phyloP scores from a whole-genome alignment of 352 stramenopile genomes.

The Phytopythium cucurbitacearum region DNA sequence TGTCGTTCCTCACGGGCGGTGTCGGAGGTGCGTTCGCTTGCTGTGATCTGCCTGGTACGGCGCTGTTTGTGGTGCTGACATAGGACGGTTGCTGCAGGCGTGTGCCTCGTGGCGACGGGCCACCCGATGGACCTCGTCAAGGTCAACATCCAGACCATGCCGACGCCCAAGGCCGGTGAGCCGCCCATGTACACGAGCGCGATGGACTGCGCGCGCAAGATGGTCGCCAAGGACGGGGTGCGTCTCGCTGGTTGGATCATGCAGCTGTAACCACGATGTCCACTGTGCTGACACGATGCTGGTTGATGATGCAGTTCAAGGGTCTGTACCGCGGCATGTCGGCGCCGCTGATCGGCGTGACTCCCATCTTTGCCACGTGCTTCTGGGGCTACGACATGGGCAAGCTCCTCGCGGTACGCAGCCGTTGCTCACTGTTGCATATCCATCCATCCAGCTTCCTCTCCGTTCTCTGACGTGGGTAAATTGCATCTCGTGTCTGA shows the following conservation, averaged over 20 bases:
- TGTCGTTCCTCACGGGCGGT: constrained; percentile 93
- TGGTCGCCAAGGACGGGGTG: constrained; percentile 91
- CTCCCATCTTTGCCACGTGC: constrained; percentile 95
- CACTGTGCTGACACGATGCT: background rate
- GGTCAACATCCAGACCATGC: constrained; percentile 92
- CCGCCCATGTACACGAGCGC: constrained; percentile 76
- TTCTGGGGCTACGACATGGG: constrained; percentile 99
- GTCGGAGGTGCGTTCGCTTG: constrained; percentile 71
- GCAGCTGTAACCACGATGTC: background rate
- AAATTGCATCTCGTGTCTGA: constrained; percentile 4
- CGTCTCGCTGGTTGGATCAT: constrained; percentile 5
- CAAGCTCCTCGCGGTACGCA: constrained; percentile 85
- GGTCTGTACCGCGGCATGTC: constrained; percentile 95
- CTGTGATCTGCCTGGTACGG: too few relatives aligned
- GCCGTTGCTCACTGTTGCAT: background rate
- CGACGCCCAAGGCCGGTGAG: constrained; percentile 57
- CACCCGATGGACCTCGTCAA: constrained; percentile 96
- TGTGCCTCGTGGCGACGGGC: constrained; percentile 91
- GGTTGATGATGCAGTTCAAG: constrained; percentile 32
- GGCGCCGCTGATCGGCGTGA: constrained; percentile 92
- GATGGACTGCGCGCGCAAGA: constrained; percentile 91
- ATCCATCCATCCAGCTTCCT: background rate
- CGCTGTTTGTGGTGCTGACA: constrained; percentile 1
- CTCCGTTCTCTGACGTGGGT: background rate
- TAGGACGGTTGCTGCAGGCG: constrained; percentile 22